Base-by-base conservation (phyloP, 225 moss, liverwort and hornwort genomes). In the Bryum argenteum region DNA sequence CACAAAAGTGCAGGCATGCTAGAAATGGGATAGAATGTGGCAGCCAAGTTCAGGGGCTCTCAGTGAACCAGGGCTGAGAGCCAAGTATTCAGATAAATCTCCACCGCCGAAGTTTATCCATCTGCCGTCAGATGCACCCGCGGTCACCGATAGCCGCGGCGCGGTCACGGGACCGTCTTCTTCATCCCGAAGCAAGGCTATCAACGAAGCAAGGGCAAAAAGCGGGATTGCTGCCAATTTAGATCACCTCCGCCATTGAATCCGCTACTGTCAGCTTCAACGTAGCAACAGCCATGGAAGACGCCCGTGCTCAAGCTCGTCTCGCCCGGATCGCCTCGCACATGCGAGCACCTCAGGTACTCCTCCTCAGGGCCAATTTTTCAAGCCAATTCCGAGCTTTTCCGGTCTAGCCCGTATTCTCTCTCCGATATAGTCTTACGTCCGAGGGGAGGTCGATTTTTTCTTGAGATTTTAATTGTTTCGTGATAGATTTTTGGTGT, bases 261-360 rank as follows among this genome's bases (percentile, higher is more conserved):
- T 72, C 41, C 41, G 9, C 58, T 33, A 6, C 8, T 38, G 38
- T 44, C 15, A 21, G 44, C 28, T 23, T 19, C 13, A 64, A 24
- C 12, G 54, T 24, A 47, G 47, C 3, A 47, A 10, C 38, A 63
- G 75, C 66, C 5, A 87, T 87, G 86, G 86, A 78, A 81, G 66
- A 73, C 12, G 43, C 79, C 44, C 85, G 77, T 23, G 82, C 88
- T 9, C 87, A 91, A 65, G 85, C 73, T 28, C 88, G 96, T 9
- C 60, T 96, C 23, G 82, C 91, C 22, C 89, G 96, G 76, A 93
- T 96, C 74, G 88, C 93, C 16, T 87, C 91, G 16, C 96, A 96
- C 82, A 78, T 96, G 81, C 77, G 79, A 11, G 75, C 65, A 18
- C 64, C 76, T 15, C 70, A 77, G 80, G 76, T 74, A 37, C 15